These are phyloP conservation scores for Pleurostoma richardsiae DNA, from an alignment of 2,329 filamentous ascomycete genomes.

Conservation along the genomic window DNA sequence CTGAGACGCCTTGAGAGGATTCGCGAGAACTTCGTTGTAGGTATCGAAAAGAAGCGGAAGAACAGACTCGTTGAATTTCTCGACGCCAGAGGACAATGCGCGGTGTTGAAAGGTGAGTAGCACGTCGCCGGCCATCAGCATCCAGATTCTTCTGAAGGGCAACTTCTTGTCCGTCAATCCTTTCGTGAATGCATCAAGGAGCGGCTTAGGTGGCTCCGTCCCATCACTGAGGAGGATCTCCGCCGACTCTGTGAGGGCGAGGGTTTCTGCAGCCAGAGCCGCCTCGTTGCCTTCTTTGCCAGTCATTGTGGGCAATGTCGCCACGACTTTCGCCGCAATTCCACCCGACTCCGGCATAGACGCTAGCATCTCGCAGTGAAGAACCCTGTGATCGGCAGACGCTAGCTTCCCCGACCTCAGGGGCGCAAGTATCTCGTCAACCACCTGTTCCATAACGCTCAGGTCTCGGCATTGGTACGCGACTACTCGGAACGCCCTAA, in stretches of 20 bases:
- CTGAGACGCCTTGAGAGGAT: slow-evolving; percentile 74
- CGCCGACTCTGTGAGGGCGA: slow-evolving; percentile 63
- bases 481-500: slow-evolving; percentile 69
- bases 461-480: slow-evolving; percentile 56
- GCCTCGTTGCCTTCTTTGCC: slow-evolving; percentile 85
- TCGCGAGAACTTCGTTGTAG: slow-evolving; percentile 73
- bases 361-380: slow-evolving; percentile 77
- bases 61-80: slow-evolving; percentile 47
- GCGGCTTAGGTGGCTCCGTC: slow-evolving; percentile 57
- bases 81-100: slow-evolving; percentile 39
- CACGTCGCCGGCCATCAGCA: slow-evolving; percentile 66
- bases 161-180: slow-evolving; percentile 83
- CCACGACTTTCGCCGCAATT: slow-evolving; percentile 62
- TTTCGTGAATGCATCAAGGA: slow-evolving; percentile 70
- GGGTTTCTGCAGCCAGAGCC: slow-evolving; percentile 71
- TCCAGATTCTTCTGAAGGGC: slow-evolving; percentile 73
- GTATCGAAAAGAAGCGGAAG: slow-evolving; percentile 57
- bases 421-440: slow-evolving; percentile 72
- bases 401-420: slow-evolving; percentile 81
- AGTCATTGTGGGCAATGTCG: slow-evolving; percentile 62
- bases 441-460: slow-evolving; percentile 57
- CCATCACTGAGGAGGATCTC: slow-evolving; percentile 56
- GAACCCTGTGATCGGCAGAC: slow-evolving; percentile 75
- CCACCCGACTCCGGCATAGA: slow-evolving; percentile 54
- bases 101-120: slow-evolving; percentile 51